These are phyloP conservation scores for Nemania sp. DNA, from an alignment of 2,329 filamentous ascomycete species.

Conservation along the genomic window DNA sequence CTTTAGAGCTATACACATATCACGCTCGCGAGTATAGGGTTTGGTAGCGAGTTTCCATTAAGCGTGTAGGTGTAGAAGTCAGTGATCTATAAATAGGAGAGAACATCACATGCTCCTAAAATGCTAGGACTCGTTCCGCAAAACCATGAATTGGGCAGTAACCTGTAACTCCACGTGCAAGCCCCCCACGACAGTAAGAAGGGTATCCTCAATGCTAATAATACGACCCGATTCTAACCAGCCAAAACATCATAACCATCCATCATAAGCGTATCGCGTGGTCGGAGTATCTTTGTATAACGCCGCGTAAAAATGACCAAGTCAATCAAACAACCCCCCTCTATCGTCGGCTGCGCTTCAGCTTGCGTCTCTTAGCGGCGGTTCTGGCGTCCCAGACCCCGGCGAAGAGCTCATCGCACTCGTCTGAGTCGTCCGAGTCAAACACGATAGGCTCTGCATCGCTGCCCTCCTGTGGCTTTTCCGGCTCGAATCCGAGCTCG, in stretches of 20 bases:
- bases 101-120: not conserved
- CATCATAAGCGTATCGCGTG: not conserved
- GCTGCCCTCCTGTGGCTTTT: constrained; percentile 18
- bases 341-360: constrained; percentile 39
- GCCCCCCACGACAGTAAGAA: not conserved
- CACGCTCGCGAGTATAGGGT: not conserved
- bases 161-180: constrained; percentile 14
- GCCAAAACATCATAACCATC: not conserved
- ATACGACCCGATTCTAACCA: not conserved
- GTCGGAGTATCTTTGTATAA: not conserved
- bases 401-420: constrained; percentile 68
- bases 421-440: constrained; percentile 68
- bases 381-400: constrained; percentile 63
- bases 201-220: constrained; percentile 17
- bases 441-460: constrained; percentile 52
- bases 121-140: not conserved
- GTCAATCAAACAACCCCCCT: constrained; percentile 23
- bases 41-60: not conserved
- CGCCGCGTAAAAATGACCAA: not conserved
- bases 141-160: not conserved
- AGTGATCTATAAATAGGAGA: constrained; percentile 12
- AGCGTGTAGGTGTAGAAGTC: constrained; percentile 1
- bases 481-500: constrained; percentile 30
- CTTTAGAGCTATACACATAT: too few relatives aligned
- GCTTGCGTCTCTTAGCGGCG: constrained; percentile 52